Percentiles rank a stretch among this genome's conserved stretches.
These are phyloP conservation scores for Comarum palustre DNA, from an alignment of 306 rosid species.

Conservation along the genomic window DNA sequence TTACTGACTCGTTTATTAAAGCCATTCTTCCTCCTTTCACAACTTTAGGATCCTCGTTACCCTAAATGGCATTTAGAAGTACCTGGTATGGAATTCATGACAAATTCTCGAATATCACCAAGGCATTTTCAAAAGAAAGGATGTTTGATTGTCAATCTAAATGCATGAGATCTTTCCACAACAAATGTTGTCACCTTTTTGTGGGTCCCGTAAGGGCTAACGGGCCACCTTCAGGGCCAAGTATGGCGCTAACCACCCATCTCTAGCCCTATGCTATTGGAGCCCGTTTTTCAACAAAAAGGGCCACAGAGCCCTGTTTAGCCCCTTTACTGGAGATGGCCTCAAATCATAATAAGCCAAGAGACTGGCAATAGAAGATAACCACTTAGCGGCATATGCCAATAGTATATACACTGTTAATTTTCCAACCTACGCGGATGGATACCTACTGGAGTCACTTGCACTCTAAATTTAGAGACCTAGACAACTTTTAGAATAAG, in stretches of 20 bases:
- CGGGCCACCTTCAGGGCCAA: too few relatives aligned
- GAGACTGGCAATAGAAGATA: neutral
- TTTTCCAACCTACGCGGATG: neutral
- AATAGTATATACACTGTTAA: too few relatives aligned
- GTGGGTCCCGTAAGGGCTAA: too few relatives aligned
- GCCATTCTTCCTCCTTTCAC: constrained; percentile 4
- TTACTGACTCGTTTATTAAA: constrained; percentile 32
- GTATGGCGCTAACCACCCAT: too few relatives aligned
- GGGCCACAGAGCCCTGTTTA: too few relatives aligned
- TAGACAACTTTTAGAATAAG: neutral
- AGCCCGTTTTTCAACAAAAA: too few relatives aligned
- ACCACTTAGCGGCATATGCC: too few relatives aligned
- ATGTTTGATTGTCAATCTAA: neutral
- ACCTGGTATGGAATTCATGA: constrained; percentile 15
- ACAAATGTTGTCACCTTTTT: too few relatives aligned
- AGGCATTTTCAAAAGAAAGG: neutral
- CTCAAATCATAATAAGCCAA: neutral
- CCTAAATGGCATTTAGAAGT: constrained; percentile 30
- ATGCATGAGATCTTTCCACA: neutral
- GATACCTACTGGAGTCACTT: neutral
- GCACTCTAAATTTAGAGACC: neutral
- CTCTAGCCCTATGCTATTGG: too few relatives aligned
- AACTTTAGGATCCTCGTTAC: constrained; percentile 35
- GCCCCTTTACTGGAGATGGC: too few relatives aligned
- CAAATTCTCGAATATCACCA: neutral